Conservation (phyloP, 2,329 filamentous ascomycete genomes). For the Microthyrium microscopicum region DNA sequence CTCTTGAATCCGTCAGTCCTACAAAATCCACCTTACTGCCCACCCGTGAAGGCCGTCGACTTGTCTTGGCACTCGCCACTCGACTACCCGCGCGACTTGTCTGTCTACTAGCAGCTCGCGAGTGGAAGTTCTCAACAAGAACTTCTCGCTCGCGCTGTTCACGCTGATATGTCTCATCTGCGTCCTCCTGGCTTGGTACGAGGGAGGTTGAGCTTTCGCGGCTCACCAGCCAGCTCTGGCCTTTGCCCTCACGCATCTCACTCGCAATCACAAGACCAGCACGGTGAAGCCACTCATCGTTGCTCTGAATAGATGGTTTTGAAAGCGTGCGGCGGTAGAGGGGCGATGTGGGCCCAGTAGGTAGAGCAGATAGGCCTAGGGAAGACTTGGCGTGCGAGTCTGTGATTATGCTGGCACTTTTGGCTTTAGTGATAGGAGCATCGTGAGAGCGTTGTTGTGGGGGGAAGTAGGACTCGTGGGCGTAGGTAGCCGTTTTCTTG, state of each 20-base stretch:
- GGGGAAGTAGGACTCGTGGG: conserved; percentile 8
- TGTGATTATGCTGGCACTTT: conserved; percentile 26
- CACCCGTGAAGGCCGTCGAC: conserved; percentile 17
- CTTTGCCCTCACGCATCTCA: conserved; percentile 41
- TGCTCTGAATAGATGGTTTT: conserved; percentile 16
- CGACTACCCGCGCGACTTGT: conserved; percentile 22
- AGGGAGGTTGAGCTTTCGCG: conserved; percentile 39
- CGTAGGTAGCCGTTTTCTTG: conserved; percentile 2
- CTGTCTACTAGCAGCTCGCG: conserved; percentile 10
- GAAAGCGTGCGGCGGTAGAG: conserved; percentile 5
- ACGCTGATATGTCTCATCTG: conserved; percentile 8
- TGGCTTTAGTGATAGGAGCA: conserved; percentile 25
- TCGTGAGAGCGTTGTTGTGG: conserved; percentile 12
- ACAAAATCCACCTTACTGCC: conserved; percentile 9
- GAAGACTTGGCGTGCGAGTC: conserved; percentile 3
- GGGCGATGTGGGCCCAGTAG: neutral
- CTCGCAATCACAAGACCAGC: conserved; percentile 39
- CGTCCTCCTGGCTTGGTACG: conserved; percentile 21
- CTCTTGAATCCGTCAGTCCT: conserved; percentile 2
- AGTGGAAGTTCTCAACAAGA: conserved; percentile 14
- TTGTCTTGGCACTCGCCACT: conserved; percentile 22
- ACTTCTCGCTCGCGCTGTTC: neutral
- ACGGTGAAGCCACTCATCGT: conserved; percentile 42
- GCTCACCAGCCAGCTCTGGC: conserved; percentile 43
- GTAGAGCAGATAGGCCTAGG: neutral